These are phyloP conservation scores for Penicillium nucicola DNA, from an alignment of 495 filamentous ascomycete genomes.

Conservation along the genomic window DNA sequence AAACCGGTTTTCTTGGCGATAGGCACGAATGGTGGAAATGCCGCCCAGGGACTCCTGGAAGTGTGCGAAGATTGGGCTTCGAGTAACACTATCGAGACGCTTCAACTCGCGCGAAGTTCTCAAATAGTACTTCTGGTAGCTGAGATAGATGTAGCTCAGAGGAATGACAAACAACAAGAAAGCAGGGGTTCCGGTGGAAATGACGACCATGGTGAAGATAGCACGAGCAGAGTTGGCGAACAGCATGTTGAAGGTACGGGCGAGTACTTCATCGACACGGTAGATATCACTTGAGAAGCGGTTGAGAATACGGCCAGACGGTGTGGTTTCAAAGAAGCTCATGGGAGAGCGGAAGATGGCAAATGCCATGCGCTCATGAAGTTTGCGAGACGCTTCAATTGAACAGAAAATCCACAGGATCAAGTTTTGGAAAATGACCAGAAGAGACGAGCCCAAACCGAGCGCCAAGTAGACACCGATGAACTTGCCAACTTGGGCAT, in stretches of 20 bases:
- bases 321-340: conserved; percentile 98
- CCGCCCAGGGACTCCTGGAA: conserved; percentile 97
- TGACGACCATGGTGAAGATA: conserved; percentile 81
- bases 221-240: conserved; percentile 87
- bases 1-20: conserved; percentile 84
- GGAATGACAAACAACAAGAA: conserved; percentile 82
- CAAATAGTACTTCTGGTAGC: conserved; percentile 96
- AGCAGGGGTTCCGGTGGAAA: conserved; percentile 73
- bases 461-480: conserved; percentile 94
- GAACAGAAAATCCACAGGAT: conserved; percentile 99
- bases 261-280: conserved; percentile 90
- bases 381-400: conserved; percentile 93
- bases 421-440: conserved; percentile 89
- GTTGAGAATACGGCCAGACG: conserved; percentile 95
- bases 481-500: conserved; percentile 79
- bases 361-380: conserved; percentile 97
- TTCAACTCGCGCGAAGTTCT: conserved; percentile 95
- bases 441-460: conserved; percentile 78
- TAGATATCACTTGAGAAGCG: conserved; percentile 98
- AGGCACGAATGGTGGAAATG: conserved; percentile 95
- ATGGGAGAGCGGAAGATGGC: conserved; percentile 98
- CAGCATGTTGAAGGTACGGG: conserved; percentile 88
- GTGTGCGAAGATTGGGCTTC: conserved; percentile 95
- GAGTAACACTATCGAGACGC: conserved; percentile 89
- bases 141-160: conserved; percentile 77